These are phyloP conservation scores for Suhomyces bribrorum DNA, from an alignment of 1,139 yeast species.

Conservation along the genomic window DNA sequence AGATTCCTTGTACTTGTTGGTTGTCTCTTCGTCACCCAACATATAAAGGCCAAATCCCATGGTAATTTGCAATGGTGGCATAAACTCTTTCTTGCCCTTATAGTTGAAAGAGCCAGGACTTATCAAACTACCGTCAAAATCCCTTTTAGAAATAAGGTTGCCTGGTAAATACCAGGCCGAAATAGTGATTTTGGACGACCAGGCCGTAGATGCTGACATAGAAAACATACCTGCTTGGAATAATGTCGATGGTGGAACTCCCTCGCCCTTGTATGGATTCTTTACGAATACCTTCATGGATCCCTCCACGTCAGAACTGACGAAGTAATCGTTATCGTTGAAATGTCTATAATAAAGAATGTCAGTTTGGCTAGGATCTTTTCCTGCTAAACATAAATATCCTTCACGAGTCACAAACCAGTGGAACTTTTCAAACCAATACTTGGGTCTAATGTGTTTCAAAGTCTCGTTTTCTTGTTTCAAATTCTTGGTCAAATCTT, in stretches of 20 bases:
- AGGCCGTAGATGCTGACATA: slow-evolving; percentile 79
- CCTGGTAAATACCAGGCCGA: slow-evolving; percentile 86
- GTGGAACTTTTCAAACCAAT: slow-evolving; percentile 90
- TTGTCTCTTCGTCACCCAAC: slow-evolving; percentile 61
- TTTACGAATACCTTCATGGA: slow-evolving; percentile 77
- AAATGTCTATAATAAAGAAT: slow-evolving; percentile 79
- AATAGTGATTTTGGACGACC: slow-evolving; percentile 81
- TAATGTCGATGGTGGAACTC: slow-evolving; percentile 80
- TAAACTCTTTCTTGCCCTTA: slow-evolving; percentile 55
- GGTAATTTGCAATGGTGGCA: slow-evolving; percentile 82
- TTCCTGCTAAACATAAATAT: slow-evolving; percentile 81
- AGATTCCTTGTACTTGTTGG: slow-evolving; percentile 38
- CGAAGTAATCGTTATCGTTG: slow-evolving; percentile 68
- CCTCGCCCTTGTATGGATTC: slow-evolving; percentile 63
- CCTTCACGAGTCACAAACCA: slow-evolving; percentile 95
- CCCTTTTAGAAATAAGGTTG: slow-evolving; percentile 64
- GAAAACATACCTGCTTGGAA: slow-evolving; percentile 89
- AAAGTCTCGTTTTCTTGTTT: slow-evolving; percentile 66
- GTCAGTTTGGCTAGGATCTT: slow-evolving; percentile 83
- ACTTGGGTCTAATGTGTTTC: slow-evolving; percentile 67
- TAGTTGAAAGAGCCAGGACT: slow-evolving; percentile 64
- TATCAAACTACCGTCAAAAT: slow-evolving; percentile 62
- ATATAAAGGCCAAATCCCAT: slow-evolving; percentile 89
- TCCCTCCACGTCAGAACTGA: slow-evolving; percentile 74
- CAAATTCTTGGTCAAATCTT: slow-evolving; percentile 67